Evolutionary conservation across 306 rosid genomes (phyloP), one percentile per base, ranked within the genome.

Genomic region (Acmispon strigosus): DNA sequence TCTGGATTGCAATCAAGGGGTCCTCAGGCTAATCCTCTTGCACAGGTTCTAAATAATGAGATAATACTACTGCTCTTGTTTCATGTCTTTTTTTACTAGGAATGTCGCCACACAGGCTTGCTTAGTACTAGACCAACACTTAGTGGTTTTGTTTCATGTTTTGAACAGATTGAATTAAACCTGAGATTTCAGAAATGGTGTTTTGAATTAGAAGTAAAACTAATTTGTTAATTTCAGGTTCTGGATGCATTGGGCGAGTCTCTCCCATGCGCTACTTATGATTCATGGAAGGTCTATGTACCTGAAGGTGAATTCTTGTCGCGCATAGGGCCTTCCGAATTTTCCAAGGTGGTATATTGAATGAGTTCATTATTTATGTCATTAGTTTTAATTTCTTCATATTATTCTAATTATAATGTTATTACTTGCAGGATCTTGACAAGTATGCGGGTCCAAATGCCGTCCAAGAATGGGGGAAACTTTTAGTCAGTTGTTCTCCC

Each of bases 261-360:
- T 22, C 86, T 90, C 53, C 90, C 94, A 3, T 93, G 96, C 65
- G 94, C 83, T 56, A 73, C 78, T 11, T 93, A 93, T 12, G 97
- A 93, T 72, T 93, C 98, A n/a, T 93, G 98, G 98, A 93, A 76
- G 96, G 98, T 93, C 41, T 82, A 90, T 58, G 52, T 93, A 16
- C 98, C 98, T 24, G 97, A 93, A 78, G 98, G 88, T 61, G 85
- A 90, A 69, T 88, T 93, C 83, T 74, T 90, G 72, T 93, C 98
- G 2, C 97, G 97, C 68, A 90, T 93, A 60, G 98, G 98, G 10
- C 98, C 97, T 45, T 82, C 96, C 0, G 96, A 93, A 32, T 93
- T 93, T 76, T 84, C 81, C 86, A 90, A 90, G 87, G 93, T 32
- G 37, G 37, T 32, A 22, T 1, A 22, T 22, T 32, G 37, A 32